Base-by-base conservation (phyloP, 768 basidiomycete genomes). In the Hygrocybe punicea region DNA sequence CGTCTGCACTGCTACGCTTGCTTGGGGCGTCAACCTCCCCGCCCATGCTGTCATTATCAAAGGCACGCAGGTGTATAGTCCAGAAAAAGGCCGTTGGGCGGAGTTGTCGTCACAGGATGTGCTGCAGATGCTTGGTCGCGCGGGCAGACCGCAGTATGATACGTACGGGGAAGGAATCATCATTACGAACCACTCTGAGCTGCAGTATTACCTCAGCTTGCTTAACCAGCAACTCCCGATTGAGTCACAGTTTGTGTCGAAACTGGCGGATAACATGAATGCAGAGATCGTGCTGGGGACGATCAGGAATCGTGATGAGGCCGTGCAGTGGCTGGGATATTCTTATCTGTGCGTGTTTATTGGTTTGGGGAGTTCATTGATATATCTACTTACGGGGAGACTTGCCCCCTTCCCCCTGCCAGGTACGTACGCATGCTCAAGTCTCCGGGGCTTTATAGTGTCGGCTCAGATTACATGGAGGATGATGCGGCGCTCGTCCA, bases 11-110 rank as follows among this genome's bases (percentile, higher is more conserved):
- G 97, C 97, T 4, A 98, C 96, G 2, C 86, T 99, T 36, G 97
- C 97, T 1, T 99, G 97, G 97, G 97, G 96, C 76, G 96, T 99
- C 73, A 99, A 99, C 68, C 76, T 98, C 0, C 97, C 97, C 3
- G 96, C 95, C 1, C 97, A 98, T 62, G 89, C 93, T 7, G 96
- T 98, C 73, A 93, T 98, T 76, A 98, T 99, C 80, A 99, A 98
- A 70, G 97, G 97, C n/a, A 98, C 97, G 0, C 95, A 98, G 74
- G 95, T 98, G 59, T 99, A 98, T 74, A 98, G 97, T 71, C 97
- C 97, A 0, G 95, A 97, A 73, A 97, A 98, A 73, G 97, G 97
- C 17, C 85, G 91, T 4, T 99, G 97, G 97, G 89, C 91, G 4
- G 97, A 98, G 69, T 75, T 98, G 6, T 95, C 92, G 1, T 85